Evolutionary conservation across 2,329 filamentous ascomycete species (phyloP), one percentile per base, ranked within the genome.

Genomic region (Penicillium olsonii): DNA sequence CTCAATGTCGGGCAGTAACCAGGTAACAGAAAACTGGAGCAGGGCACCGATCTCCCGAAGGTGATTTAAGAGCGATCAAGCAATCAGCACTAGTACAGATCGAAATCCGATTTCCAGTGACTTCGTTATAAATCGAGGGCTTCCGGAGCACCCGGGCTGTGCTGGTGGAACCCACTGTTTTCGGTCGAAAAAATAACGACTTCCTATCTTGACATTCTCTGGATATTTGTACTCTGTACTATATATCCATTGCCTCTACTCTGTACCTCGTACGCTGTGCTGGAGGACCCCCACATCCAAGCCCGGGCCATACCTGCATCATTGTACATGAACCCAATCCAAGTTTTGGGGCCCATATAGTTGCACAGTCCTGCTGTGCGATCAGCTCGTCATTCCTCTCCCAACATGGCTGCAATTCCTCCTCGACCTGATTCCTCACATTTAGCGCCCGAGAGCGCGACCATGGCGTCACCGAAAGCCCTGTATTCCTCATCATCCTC

Each of bases 91-190:
- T n/a, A n/a, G n/a, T n/a, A n/a, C n/a, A n/a, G n/a, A n/a, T n/a
- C n/a, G n/a, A n/a, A n/a, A n/a, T n/a, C n/a, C n/a, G n/a, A n/a
- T n/a, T n/a, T n/a, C n/a, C n/a, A n/a, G n/a, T n/a, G n/a, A n/a
- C n/a, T 47, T 31, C n/a, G 3, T 11, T 33, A 39, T 48, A 42
- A 24, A 45, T n/a, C 38, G 47, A 17, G 31, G 42, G 18, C 48
- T 46, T 57, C 56, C 59, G 61, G 52, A 41, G 33, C 22, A 53
- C 50, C 59, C 59, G 60, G 61, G 59, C 59, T 61, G 58, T 62
- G 59, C 52, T 51, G 42, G 52, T 52, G 47, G 49, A 54, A 45
- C 46, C 56, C 44, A 26, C 40, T 45, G 46, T 42, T 57, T 49
- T 33, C 46, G 41, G 42, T 26, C 29, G 8, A 24, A 24, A 24